Conservation (phyloP, 2,329 filamentous ascomycete genomes). For the Blastomyces parvus region DNA sequence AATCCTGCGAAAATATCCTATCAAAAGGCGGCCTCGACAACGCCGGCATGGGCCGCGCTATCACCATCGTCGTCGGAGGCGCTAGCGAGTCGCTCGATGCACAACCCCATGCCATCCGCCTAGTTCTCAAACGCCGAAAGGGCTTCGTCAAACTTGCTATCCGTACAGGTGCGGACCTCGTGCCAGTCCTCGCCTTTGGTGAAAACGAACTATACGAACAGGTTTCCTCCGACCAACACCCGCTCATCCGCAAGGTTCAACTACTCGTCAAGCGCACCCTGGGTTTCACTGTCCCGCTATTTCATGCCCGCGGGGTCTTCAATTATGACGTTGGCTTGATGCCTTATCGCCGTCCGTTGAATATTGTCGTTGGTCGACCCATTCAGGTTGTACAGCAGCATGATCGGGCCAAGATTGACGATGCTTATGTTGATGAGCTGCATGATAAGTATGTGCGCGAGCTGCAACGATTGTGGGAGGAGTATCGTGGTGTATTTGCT, state of each 20-base stretch:
- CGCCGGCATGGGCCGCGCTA: conserved; percentile 86
- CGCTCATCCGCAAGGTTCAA: conserved; percentile 69
- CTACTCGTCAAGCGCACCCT: conserved; percentile 73
- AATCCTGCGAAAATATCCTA: conserved; percentile 82
- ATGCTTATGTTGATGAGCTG: conserved; percentile 67
- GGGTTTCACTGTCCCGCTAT: conserved; percentile 85
- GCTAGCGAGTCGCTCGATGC: conserved; percentile 88
- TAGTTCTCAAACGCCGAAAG: conserved; percentile 75
- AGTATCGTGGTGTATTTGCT: conserved; percentile 40
- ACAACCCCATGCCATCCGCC: conserved; percentile 62
- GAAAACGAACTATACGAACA: conserved; percentile 97
- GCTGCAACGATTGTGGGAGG: conserved; percentile 38
- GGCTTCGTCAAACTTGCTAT: conserved; percentile 93
- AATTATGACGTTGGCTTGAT: conserved; percentile 97
- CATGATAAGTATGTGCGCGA: conserved; percentile 68
- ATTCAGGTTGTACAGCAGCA: conserved; percentile 57
- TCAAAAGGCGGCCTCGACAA: conserved; percentile 65
- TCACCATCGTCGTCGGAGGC: conserved; percentile 91
- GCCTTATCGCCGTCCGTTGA: conserved; percentile 80
- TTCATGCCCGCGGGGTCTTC: conserved; percentile 85
- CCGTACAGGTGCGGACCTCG: conserved; percentile 82
- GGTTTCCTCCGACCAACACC: conserved; percentile 65
- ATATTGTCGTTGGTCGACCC: conserved; percentile 79
- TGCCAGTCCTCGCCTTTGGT: conserved; percentile 84
- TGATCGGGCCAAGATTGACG: conserved; percentile 52